Conservation (phyloP, 2,329 filamentous ascomycete species). For the Aspergillus sp. region DNA sequence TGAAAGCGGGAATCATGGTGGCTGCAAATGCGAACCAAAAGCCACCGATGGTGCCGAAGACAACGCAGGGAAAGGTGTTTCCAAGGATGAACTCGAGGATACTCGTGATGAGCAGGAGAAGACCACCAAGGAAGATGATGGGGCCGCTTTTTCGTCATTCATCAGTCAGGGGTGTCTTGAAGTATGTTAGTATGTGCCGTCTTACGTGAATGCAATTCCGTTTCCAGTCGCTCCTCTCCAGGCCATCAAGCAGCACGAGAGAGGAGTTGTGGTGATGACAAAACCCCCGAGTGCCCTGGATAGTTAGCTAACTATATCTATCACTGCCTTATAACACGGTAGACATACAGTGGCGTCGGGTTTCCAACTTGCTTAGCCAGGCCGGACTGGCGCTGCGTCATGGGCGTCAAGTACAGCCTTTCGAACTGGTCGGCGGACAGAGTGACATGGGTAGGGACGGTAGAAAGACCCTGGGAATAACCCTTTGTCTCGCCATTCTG, state of each 20-base stretch:
- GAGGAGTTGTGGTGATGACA: slow-evolving; percentile 26
- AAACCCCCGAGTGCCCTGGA: slow-evolving; percentile 25
- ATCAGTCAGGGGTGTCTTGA: not conserved
- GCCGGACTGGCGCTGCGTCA: slow-evolving; percentile 31
- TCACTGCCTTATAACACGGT: too few relatives aligned
- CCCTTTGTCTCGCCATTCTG: slow-evolving; percentile 2
- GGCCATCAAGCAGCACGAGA: slow-evolving; percentile 28
- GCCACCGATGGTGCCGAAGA: slow-evolving; percentile 54
- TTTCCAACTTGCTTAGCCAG: slow-evolving; percentile 32
- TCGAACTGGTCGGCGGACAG: slow-evolving; percentile 36
- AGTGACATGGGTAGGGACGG: slow-evolving; percentile 22
- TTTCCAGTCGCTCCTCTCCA: slow-evolving; percentile 27
- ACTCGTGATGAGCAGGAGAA: slow-evolving; percentile 54
- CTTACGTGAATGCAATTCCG: slow-evolving; percentile 26
- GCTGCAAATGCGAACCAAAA: slow-evolving; percentile 61
- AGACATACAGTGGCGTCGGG: slow-evolving; percentile 32
- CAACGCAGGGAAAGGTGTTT: slow-evolving; percentile 60
- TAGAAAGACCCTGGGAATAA: not conserved
- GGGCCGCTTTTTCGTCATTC: slow-evolving; percentile 39
- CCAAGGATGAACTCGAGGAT: slow-evolving; percentile 59
- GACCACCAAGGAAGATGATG: slow-evolving; percentile 55
- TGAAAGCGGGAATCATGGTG: slow-evolving; percentile 55
- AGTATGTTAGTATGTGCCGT: not conserved
- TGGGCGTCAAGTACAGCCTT: slow-evolving; percentile 35
- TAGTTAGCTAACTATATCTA: not conserved